Conservation (phyloP, 1,139 yeast species). For the Kodamaea plutei region DNA sequence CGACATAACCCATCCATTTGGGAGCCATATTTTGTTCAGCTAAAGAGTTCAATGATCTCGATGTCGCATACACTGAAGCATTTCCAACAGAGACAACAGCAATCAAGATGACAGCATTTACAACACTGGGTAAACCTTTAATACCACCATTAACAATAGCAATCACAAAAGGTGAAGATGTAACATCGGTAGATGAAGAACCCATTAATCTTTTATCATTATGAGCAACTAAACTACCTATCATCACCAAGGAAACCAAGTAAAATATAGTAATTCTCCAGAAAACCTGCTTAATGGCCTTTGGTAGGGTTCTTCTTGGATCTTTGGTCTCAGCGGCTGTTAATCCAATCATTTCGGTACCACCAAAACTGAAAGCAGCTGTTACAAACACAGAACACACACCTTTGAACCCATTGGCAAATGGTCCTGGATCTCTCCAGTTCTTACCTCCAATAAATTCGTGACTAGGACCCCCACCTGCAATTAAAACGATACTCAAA, state of each 20-base stretch:
- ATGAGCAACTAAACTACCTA: conserved; percentile 46
- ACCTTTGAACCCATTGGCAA: conserved; percentile 43
- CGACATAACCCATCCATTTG: conserved; percentile 28
- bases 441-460: conserved; percentile 24
- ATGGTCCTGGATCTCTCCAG: conserved; percentile 42
- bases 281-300: conserved; percentile 70
- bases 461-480: conserved; percentile 33
- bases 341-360: conserved; percentile 39
- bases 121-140: conserved; percentile 49
- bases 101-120: conserved; percentile 47
- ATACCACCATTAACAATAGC: conserved; percentile 53
- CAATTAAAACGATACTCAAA: conserved; percentile 37
- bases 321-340: conserved; percentile 47
- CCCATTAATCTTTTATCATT: conserved; percentile 29
- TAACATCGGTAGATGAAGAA: conserved; percentile 40
- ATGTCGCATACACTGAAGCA: conserved; percentile 32
- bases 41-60: conserved; percentile 29
- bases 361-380: conserved; percentile 25
- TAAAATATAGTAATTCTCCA: conserved; percentile 69
- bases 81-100: conserved; percentile 51
- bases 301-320: conserved; percentile 56
- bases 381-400: conserved; percentile 43
- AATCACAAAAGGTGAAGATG: conserved; percentile 61
- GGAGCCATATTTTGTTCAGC: conserved; percentile 34
- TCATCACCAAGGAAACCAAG: conserved; percentile 39